phyloP scores from a whole-genome alignment of 192 early-diverging fungal species.

The Dispira parvispora region DNA sequence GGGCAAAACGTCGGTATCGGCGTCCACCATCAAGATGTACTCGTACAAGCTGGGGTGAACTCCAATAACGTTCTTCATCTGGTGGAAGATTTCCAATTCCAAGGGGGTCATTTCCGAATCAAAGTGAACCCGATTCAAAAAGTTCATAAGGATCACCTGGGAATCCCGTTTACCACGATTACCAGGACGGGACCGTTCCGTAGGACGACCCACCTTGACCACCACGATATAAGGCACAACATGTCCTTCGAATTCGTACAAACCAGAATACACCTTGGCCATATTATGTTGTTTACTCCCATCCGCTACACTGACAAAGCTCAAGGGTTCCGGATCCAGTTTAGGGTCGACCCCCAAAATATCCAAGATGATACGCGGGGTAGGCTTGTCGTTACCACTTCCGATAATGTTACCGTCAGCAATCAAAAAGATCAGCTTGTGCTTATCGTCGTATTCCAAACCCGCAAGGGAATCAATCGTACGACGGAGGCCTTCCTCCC shows the following conservation, averaged over 20 bases:
- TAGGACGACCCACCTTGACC: slow-evolving; percentile 80
- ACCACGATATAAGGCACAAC: slow-evolving; percentile 87
- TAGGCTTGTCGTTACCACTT: slow-evolving; percentile 89
- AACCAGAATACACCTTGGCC: slow-evolving; percentile 89
- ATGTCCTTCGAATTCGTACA: slow-evolving; percentile 78
- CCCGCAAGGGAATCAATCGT: slow-evolving; percentile 71
- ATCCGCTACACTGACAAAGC: slow-evolving; percentile 78
- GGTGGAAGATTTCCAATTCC: slow-evolving; percentile 93
- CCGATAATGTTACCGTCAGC: slow-evolving; percentile 90
- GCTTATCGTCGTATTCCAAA: slow-evolving; percentile 69
- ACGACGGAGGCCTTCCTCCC: slow-evolving; percentile 61
- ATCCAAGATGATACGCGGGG: slow-evolving; percentile 90
- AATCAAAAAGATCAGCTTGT: slow-evolving; percentile 75
- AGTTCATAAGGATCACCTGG: slow-evolving; percentile 86
- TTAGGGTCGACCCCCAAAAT: slow-evolving; percentile 72
- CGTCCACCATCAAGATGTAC: slow-evolving; percentile 63
- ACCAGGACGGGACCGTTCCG: slow-evolving; percentile 72
- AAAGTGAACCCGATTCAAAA: slow-evolving; percentile 84
- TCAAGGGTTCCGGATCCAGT: slow-evolving; percentile 52
- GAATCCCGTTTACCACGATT: slow-evolving; percentile 98
- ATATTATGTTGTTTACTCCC: slow-evolving; percentile 84
- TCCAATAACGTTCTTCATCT: slow-evolving; percentile 93
- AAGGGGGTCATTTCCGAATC: slow-evolving; percentile 78
- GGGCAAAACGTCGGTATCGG: slow-evolving; percentile 64
- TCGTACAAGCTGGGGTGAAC: slow-evolving; percentile 67